phyloP scores from a whole-genome alignment of 345 rosid species.

The Mangifera indica region DNA sequence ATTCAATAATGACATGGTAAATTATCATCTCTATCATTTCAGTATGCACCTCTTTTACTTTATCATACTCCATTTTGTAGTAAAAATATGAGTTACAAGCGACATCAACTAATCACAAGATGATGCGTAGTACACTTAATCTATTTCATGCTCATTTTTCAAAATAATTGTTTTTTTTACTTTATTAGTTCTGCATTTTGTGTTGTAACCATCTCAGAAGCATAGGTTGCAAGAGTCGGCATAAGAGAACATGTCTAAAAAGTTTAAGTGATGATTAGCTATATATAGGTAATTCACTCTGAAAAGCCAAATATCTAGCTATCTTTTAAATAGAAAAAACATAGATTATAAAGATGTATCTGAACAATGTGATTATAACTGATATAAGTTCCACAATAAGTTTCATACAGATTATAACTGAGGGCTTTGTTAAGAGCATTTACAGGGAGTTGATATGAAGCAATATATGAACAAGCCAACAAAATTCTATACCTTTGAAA shows the following conservation, averaged over 20 bases:
- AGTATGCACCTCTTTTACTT: not conserved
- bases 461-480: not conserved
- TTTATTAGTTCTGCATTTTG: not conserved
- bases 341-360: not conserved
- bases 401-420: not conserved
- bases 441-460: not conserved
- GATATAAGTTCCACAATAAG: not conserved
- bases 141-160: not conserved
- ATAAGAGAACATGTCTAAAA: not conserved
- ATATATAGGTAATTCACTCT: not conserved
- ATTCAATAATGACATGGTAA: not conserved
- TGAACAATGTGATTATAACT: not conserved
- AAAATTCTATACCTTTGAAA: slow-evolving; percentile 61
- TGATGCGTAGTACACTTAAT: not conserved
- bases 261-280: not conserved
- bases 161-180: not conserved
- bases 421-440: not conserved
- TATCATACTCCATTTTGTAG: too few relatives aligned
- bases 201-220: not conserved
- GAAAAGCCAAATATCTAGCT: not conserved
- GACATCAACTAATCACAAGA: not conserved
- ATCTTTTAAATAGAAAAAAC: too few relatives aligned
- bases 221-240: not conserved
- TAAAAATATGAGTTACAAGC: not conserved
- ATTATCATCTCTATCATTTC: not conserved